Evolutionary conservation across 2,329 filamentous ascomycete genomes (phyloP), one percentile per base, ranked within the genome.

Genomic region (Aspergillus pseudoglaucus): DNA sequence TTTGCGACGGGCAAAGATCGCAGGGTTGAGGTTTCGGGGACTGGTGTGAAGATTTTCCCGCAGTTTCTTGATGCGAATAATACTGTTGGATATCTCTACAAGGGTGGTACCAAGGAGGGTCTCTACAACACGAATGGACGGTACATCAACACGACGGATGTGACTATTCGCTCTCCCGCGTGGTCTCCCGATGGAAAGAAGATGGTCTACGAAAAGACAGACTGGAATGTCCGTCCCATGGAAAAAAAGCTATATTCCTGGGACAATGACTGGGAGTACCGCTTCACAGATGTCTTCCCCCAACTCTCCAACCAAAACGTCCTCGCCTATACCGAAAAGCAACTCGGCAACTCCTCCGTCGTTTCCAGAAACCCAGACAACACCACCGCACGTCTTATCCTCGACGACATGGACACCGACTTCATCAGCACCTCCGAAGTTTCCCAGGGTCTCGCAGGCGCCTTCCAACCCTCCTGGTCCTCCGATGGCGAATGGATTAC

Each of bases 271-370:
- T 73, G 64, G 64, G 71, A 73, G 4, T 73, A 73, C 49, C 64
- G 67, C 17, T 70, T 70, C 59, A 71, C 63, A 40, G 70, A 74
- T 45, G 67, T 74, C 3, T 73, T 74, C 55, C 70, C 71, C 1
- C 55, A 63, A 40, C 51, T 67, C 14, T 55, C 54, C 3, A 59
- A 55, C 7, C 45, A 54, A 2, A 53, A 62, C 30, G 56, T 51
- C 1, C 54, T 71, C 0, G 65, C 60, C 10, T 63, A 67, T 15
- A 73, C 70, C 0, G 58, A 67, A 47, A 72, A 71, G 49, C 66
- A 72, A 47, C 59, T 70, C 1, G 69, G 68, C 10, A 70, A 71
- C 46, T 65, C 64, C 2, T 70, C 67, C 8, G 57, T 73, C 25
- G 58, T 69, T 3, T 60, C 59, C 1, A 61, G 63, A 55, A 58